Evolutionary conservation across 768 basidiomycete species (phyloP).

Genomic region (Panellus pusillus): DNA sequence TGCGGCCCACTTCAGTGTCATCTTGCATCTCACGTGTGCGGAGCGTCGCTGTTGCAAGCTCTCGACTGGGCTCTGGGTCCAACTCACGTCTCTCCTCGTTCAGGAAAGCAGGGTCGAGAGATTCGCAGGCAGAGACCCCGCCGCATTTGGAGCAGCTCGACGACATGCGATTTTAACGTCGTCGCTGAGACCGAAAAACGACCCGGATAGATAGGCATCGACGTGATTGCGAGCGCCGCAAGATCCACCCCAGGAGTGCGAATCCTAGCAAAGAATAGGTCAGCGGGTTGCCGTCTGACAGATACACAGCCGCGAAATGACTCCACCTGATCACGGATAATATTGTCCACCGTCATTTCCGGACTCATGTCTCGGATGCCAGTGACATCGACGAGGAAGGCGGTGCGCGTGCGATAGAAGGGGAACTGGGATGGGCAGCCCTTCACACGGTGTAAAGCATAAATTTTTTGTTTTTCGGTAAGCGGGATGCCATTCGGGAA

Average conservation of each 20-base stretch:
- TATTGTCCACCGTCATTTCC: constrained; percentile 3
- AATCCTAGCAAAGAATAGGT: neutral
- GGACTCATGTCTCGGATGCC: neutral
- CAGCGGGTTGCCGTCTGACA: too few relatives aligned
- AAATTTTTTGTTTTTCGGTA: neutral
- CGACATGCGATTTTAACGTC: constrained; percentile 3
- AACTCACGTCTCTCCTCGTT: constrained; percentile 4
- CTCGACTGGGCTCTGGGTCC: constrained; percentile 1
- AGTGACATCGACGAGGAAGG: constrained; percentile 2
- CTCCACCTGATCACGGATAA: constrained; percentile 13
- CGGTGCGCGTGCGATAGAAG: neutral
- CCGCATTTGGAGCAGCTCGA: constrained; percentile 1
- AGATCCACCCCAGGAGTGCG: constrained; percentile 5
- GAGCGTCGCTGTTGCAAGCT: neutral
- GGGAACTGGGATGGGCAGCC: constrained; percentile 1
- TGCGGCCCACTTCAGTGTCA: constrained; percentile 8
- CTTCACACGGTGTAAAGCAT: constrained; percentile 2
- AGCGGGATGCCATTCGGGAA: constrained; percentile 1
- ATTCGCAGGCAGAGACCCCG: constrained; percentile 6
- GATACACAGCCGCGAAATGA: neutral
- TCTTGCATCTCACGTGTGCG: constrained; percentile 11
- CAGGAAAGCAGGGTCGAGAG: constrained; percentile 8
- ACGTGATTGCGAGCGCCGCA: neutral
- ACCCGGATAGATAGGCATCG: constrained; percentile 1
- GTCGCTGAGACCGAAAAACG: constrained; percentile 2